phyloP scores from a whole-genome alignment of 108 stramenopile species.

The Nannochloropsis salina region DNA sequence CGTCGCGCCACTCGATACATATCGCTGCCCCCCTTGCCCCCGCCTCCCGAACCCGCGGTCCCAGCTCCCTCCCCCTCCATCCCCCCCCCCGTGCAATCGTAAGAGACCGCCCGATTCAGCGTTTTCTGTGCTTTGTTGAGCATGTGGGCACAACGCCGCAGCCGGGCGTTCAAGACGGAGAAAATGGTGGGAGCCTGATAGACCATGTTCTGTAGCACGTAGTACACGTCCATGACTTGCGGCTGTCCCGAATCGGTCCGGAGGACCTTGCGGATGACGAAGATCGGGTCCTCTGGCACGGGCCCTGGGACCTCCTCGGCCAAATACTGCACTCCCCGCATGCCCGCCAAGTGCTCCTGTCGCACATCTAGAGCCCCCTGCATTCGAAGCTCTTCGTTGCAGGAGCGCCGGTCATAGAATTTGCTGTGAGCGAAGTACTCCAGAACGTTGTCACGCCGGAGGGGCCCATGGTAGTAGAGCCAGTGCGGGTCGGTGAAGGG shows the following conservation, averaged over 20 bases:
- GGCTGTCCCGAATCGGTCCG: background rate
- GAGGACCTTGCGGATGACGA: background rate
- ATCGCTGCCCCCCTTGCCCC: constrained; percentile 5
- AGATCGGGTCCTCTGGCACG: background rate
- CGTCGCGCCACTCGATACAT: background rate
- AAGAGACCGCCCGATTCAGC: background rate
- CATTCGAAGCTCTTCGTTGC: constrained; percentile 7
- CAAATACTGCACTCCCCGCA: constrained; percentile 1
- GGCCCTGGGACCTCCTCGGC: background rate
- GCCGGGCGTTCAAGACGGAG: background rate
- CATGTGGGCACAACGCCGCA: constrained; percentile 16
- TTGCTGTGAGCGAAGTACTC: constrained; percentile 3
- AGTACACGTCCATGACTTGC: background rate
- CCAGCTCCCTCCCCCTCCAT: background rate
- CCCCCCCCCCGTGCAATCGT: background rate
- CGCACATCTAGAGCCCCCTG: background rate
- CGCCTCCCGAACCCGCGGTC: background rate
- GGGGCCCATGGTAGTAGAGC: background rate
- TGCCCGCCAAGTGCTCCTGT: background rate
- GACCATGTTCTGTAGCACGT: background rate
- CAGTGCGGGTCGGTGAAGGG: background rate
- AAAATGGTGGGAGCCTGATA: constrained; percentile 5
- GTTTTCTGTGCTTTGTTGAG: constrained; percentile 2
- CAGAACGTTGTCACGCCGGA: background rate
- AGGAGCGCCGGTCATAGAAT: constrained; percentile 17